Evolutionary conservation across 2,329 filamentous ascomycete genomes (phyloP), one percentile per base, ranked within the genome.

Genomic region (Dactylellina sp.): DNA sequence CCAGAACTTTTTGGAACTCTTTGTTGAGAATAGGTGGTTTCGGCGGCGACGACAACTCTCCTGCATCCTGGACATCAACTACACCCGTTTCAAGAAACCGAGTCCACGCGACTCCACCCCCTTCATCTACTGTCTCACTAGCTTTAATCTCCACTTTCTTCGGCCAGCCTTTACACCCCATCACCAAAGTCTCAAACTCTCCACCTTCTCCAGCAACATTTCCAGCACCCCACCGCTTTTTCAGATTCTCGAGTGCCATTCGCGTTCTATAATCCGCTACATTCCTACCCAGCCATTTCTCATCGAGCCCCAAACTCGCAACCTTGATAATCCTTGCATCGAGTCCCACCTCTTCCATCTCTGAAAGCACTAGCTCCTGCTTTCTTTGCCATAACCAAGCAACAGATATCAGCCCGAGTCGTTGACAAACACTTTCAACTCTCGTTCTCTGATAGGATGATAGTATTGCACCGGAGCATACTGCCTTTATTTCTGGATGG

Each of bases 271-370:
- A 78, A 78, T 86, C 86, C 1, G 90, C 88, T 16, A 97, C 90
- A 82, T 93, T 88, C 76, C 87, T 86, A 90, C 93, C 97, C 22
- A 99, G 83, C 78, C 93, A 89, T 39, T 82, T 84, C 77, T 93
- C 91, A 78, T 94, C 91, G 55, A 99, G 84, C 0, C 93, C 95
- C 5, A 92, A 93, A 76, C 91, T 96, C 46, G 95, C 93, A 47
- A 97, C 92, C 82, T 98, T 99, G 82, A 99, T 88, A 79, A 99
- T 92, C 71, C 93, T 86, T n/a, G 93, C 91, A 79, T 97, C 92
- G 63, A 96, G 87, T 0, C 90, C 90, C 1, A 89, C 87, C 5
- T 84, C 84, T 3, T 86, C 86, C 92, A 99, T 97, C 80, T 97
- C 93, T 70, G 87, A 84, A 56, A 99, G 84, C 18, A 98, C 84